Percentiles rank a stretch among this genome's conserved stretches.
phyloP scores from a whole-genome alignment of 306 rosid genomes.

The Sicyos baderoa region DNA sequence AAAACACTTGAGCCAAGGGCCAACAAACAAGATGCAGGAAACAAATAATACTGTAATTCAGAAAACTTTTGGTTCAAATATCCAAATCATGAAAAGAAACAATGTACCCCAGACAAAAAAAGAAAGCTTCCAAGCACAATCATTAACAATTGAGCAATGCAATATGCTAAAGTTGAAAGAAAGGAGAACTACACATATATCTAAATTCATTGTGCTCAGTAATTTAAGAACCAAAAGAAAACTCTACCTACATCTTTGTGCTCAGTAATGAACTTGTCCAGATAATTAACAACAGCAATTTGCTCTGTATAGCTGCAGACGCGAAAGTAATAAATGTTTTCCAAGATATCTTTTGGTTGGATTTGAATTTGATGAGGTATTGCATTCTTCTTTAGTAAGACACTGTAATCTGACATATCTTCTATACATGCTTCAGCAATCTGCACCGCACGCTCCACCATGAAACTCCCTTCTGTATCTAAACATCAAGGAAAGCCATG shows the following conservation, averaged over 20 bases:
- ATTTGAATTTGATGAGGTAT: conserved; percentile 37
- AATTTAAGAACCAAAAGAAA: not conserved
- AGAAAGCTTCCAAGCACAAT: not conserved
- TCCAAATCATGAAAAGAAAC: not conserved
- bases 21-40: not conserved
- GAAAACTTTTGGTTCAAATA: not conserved
- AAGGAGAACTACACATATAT: not conserved
- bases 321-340: conserved; percentile 70
- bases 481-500: conserved; percentile 23
- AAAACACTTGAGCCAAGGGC: not conserved
- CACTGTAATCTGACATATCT: conserved; percentile 52
- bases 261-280: conserved; percentile 72
- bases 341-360: conserved; percentile 56
- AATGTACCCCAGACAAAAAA: not conserved
- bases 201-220: not conserved
- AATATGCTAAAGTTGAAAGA: not conserved
- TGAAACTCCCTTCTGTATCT: conserved; percentile 97
- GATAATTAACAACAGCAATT: conserved; percentile 71
- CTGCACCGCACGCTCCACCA: conserved; percentile 85
- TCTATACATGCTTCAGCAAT: conserved; percentile 82
- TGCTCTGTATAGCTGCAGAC: conserved; percentile 90
- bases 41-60: not conserved
- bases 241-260: conserved; percentile 65
- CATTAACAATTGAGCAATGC: no score
- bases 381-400: conserved; percentile 39